Evolutionary conservation across 106 monocot genomes (phyloP).

Genomic region (Amphibolis antarctica): DNA sequence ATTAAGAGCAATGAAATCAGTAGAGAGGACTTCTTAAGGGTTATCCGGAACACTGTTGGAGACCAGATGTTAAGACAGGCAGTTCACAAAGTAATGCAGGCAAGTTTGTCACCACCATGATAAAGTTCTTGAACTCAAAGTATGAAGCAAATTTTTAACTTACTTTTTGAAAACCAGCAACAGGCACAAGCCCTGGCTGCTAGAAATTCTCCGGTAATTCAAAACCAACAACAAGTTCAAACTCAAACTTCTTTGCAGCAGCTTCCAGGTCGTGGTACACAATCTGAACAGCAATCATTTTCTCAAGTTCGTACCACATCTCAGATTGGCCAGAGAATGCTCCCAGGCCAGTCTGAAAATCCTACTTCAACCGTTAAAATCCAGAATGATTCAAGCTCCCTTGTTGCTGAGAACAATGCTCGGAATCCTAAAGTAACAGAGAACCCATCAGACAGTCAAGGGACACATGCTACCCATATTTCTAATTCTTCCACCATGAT

Average conservation of each 20-base stretch:
- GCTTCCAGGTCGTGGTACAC: conserved; percentile 15
- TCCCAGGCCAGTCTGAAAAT: conserved; percentile 10
- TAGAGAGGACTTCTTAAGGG: conserved; percentile 84
- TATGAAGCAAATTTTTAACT: not conserved
- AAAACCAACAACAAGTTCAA: conserved; percentile 38
- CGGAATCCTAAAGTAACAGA: conserved; percentile 34
- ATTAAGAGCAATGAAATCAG: conserved; percentile 71
- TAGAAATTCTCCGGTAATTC: conserved; percentile 31
- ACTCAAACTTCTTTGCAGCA: conserved; percentile 29
- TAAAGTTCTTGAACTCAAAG: not conserved
- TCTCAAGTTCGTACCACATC: conserved; percentile 20
- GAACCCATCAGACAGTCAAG: conserved; percentile 17
- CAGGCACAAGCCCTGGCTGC: conserved; percentile 48
- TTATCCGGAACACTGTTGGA: conserved; percentile 90
- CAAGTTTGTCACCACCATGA: conserved; percentile 8
- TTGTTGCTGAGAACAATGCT: conserved; percentile 17
- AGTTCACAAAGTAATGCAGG: conserved; percentile 78
- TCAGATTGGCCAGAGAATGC: conserved; percentile 17
- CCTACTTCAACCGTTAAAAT: conserved; percentile 26
- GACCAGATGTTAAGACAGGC: conserved; percentile 95
- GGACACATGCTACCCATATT: conserved; percentile 17
- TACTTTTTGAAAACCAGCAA: conserved; percentile 1
- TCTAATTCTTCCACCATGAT: conserved; percentile 25
- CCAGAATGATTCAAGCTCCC: conserved; percentile 24
- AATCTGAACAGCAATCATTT: conserved; percentile 20